Evolutionary conservation across 129 eudicot genomes (phyloP), one percentile per base, ranked within the genome.

Genomic region (Artemisia argyi): DNA sequence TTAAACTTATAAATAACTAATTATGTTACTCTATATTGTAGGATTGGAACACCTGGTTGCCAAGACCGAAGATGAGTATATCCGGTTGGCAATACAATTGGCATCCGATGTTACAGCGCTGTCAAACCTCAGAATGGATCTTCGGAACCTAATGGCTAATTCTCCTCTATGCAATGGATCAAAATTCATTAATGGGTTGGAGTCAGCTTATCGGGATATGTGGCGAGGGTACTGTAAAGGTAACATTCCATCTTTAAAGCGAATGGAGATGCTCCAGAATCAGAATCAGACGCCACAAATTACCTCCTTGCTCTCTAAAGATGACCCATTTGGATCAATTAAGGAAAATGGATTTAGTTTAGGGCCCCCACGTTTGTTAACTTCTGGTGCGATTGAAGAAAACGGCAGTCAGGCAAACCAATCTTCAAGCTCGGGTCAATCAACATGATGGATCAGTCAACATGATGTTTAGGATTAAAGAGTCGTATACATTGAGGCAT

Each of bases 111-210:
- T 92, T 20, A 74, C 82, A 0, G 83, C 90, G 73, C 96, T 92
- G 22, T 83, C 98, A 63, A 76, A 82, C 69, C 75, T 92, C 66
- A 85, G 96, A 82, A 81, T 82, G 91, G 74, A 77, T 80, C 86
- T 92, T 68, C 84, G 98, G 30, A 92, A 83, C 65, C 90, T 79
- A 68, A 92, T 92, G 98, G 74, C 87, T 20, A 87, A 89, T 58
- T 92, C 98, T 61, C 90, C 95, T 26, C 84, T 92, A 53, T 92
- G 98, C 68, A 83, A 92, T 5, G 96, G 98, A 50, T 67, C 92
- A 54, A 89, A 82, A 20, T 92, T 92, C 70, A 78, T 75, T 58
- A 71, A 35, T 22, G 92, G 88, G 67, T 71, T 92, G 73, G 98
- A 92, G 75, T 83, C 91, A 1, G 56, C 83, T 17, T 92, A 87